phyloP scores from a whole-genome alignment of 805 yeast genomes.

The Millerago galiae region DNA sequence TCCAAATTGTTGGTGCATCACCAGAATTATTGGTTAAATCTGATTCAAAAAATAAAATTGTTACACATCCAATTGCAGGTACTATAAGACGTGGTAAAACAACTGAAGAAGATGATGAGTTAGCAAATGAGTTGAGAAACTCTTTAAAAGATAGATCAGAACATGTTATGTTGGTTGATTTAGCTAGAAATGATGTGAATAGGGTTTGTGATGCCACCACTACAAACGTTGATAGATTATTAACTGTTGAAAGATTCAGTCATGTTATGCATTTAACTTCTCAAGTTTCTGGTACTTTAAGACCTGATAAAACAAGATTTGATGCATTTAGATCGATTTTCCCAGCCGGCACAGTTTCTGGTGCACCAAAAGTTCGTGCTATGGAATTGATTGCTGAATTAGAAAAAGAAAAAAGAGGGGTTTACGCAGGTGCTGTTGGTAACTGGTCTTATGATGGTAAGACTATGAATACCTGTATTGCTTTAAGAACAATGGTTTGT shows the following conservation, averaged over 20 bases:
- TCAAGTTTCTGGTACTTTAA: constrained; percentile 86
- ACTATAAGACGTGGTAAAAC: constrained; percentile 89
- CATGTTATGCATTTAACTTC: constrained; percentile 97
- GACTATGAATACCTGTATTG: constrained; percentile 96
- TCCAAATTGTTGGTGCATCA: constrained; percentile 95
- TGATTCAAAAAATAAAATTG: constrained; percentile 62
- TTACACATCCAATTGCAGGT: constrained; percentile 98
- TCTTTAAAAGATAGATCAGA: constrained; percentile 94
- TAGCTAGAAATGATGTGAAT: constrained; percentile 94
- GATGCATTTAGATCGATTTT: constrained; percentile 97
- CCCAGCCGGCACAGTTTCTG: constrained; percentile 99
- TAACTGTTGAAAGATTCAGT: constrained; percentile 87
- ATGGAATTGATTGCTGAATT: constrained; percentile 91
- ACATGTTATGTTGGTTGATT: constrained; percentile 96
- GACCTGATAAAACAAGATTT: constrained; percentile 80
- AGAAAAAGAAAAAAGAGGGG: constrained; percentile 90
- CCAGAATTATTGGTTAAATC: constrained; percentile 90
- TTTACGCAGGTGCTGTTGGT: constrained; percentile 98
- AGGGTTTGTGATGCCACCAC: constrained; percentile 86
- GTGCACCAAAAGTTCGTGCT: constrained; percentile 96
- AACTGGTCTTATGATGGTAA: constrained; percentile 95
- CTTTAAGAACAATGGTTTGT: constrained; percentile 92
- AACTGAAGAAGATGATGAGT: constrained; percentile 80
- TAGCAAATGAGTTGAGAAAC: constrained; percentile 66
- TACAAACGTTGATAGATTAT: constrained; percentile 79